Conservation (phyloP, 768 basidiomycete species). For the Trametes gibbosa region DNA sequence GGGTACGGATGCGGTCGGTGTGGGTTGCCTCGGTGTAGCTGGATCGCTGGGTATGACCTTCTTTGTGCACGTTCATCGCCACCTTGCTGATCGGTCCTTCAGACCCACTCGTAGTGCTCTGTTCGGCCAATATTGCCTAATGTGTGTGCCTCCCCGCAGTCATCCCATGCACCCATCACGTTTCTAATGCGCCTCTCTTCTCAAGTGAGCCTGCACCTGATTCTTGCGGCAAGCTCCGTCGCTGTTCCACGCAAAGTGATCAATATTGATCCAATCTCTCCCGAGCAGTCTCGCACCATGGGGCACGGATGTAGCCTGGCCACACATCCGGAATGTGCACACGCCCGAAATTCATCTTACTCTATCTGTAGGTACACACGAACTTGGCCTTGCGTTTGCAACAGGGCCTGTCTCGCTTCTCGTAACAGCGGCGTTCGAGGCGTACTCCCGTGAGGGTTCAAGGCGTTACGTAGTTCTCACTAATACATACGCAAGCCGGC, state of each 20-base stretch:
- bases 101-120: background rate
- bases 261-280: background rate
- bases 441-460: background rate
- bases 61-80: slow-evolving; percentile 1
- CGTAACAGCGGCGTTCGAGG: background rate
- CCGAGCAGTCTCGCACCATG: background rate
- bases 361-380: too few relatives aligned
- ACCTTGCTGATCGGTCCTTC: slow-evolving; percentile 1
- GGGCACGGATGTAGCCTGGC: too few relatives aligned
- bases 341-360: background rate
- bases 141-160: background rate
- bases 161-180: background rate
- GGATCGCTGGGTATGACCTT: background rate
- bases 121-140: background rate
- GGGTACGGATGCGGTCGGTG: background rate
- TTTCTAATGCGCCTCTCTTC: background rate
- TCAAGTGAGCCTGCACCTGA: slow-evolving; percentile 1
- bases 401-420: background rate
- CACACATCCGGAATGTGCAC: too few relatives aligned
- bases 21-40: background rate
- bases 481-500: background rate
- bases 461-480: background rate
- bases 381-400: too few relatives aligned
- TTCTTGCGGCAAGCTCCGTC: background rate
- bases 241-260: background rate